Evolutionary conservation across 495 filamentous ascomycete species (phyloP).

Genomic region (Penicillium fimorum): DNA sequence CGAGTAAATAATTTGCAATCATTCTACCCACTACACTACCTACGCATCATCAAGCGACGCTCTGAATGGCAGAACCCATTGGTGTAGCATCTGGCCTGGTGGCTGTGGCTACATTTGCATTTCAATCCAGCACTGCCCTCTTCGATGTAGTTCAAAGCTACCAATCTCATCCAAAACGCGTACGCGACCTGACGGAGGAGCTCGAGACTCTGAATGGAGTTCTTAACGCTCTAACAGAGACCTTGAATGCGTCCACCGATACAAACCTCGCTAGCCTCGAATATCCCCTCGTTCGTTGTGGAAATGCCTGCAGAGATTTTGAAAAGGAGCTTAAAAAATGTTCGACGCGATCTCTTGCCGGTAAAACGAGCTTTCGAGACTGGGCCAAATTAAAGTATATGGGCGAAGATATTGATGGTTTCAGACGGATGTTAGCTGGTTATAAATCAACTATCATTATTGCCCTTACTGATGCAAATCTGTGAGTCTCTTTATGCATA

Average conservation of each 20-base stretch:
- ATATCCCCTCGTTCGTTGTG: constrained; percentile 27
- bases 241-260: constrained; percentile 18
- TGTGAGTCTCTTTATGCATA: constrained; percentile 30
- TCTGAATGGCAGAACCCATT: constrained; percentile 1
- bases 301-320: constrained; percentile 29
- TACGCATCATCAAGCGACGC: not conserved
- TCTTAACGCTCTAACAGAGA: constrained; percentile 33
- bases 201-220: constrained; percentile 40
- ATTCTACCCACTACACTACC: not conserved
- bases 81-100: not conserved
- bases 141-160: constrained; percentile 43
- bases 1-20: not conserved
- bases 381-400: constrained; percentile 33
- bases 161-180: constrained; percentile 33
- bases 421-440: constrained; percentile 32
- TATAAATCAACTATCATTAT: constrained; percentile 44
- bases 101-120: constrained; percentile 36
- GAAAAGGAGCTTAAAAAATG: constrained; percentile 24
- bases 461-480: constrained; percentile 37
- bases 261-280: constrained; percentile 19
- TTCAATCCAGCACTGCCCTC: constrained; percentile 39
- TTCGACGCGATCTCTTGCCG: constrained; percentile 15
- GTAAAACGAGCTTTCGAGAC: constrained; percentile 27
- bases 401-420: constrained; percentile 32
- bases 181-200: constrained; percentile 43